Conservation (phyloP, 2,329 filamentous ascomycete genomes). For the Sclerotinia nivalis region DNA sequence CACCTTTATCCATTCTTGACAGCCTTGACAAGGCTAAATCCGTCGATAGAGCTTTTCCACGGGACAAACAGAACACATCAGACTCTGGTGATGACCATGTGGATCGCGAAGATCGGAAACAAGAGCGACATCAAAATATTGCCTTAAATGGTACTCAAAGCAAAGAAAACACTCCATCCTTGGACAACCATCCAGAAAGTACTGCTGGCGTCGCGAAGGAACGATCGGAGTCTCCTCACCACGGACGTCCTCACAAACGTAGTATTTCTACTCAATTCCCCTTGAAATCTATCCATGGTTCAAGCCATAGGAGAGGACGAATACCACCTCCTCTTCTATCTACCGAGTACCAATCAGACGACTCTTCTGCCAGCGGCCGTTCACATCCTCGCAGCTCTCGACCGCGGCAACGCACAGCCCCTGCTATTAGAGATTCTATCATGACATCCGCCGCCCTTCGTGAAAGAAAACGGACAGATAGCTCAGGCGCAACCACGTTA, state of each 20-base stretch:
- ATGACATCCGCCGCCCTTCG: slow-evolving; percentile 68
- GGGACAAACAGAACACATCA: slow-evolving; percentile 47
- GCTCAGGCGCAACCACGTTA: slow-evolving; percentile 86
- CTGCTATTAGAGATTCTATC: slow-evolving; percentile 58
- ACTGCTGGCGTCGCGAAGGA: slow-evolving; percentile 31
- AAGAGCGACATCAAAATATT: slow-evolving; percentile 35
- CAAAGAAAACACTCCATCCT: slow-evolving; percentile 30
- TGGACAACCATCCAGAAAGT: slow-evolving; percentile 26
- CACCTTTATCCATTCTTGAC: slow-evolving; percentile 30
- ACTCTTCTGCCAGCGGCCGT: slow-evolving; percentile 62
- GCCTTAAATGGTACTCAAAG: slow-evolving; percentile 32
- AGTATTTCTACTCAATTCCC: slow-evolving; percentile 65
- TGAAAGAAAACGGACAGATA: slow-evolving; percentile 83
- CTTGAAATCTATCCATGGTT: slow-evolving; percentile 55
- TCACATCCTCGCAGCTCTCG: slow-evolving; percentile 61
- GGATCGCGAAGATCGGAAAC: slow-evolving; percentile 23
- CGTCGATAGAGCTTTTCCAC: slow-evolving; percentile 39
- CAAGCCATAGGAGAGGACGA: slow-evolving; percentile 61
- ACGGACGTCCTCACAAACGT: slow-evolving; percentile 57
- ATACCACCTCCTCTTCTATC: slow-evolving; percentile 61
- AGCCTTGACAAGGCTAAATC: slow-evolving; percentile 43
- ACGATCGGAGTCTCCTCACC: slow-evolving; percentile 60
- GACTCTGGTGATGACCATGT: slow-evolving; percentile 39
- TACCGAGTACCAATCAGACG: slow-evolving; percentile 67
- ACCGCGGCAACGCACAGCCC: slow-evolving; percentile 56